These are phyloP conservation scores for Phytopythium helicoides DNA, from an alignment of 352 stramenopile species.

Conservation along the genomic window DNA sequence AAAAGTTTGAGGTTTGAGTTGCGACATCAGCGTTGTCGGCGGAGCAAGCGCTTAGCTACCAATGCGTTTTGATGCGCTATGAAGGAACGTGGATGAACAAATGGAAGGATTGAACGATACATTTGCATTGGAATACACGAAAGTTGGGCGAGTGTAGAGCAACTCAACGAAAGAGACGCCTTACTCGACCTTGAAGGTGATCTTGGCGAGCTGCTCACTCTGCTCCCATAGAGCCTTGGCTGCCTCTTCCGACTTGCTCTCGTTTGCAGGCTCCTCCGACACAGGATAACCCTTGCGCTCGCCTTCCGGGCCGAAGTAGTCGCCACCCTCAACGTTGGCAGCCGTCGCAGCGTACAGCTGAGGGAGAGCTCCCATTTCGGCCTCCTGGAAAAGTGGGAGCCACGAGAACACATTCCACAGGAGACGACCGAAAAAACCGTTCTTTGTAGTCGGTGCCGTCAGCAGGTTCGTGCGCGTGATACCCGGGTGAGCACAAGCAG, in stretches of 20 bases:
- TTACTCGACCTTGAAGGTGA: conserved; percentile 25
- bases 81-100: no score
- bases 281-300: conserved; percentile 19
- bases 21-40: no score
- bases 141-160: not conserved
- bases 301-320: conserved; percentile 3
- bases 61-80: no score
- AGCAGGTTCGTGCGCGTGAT: conserved; percentile 9
- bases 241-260: conserved; percentile 19
- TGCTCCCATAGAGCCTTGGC: conserved; percentile 31
- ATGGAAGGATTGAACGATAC: no score
- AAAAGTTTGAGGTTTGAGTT: conserved; percentile 17
- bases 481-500: conserved; percentile 5
- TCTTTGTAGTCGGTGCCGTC: conserved; percentile 5
- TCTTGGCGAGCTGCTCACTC: conserved; percentile 37
- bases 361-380: conserved; percentile 11
- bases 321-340: not conserved
- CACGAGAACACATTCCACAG: conserved; percentile 9
- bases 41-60: no score
- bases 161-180: not conserved
- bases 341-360: conserved; percentile 10
- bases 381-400: conserved; percentile 21
- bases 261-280: conserved; percentile 22
- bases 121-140: not conserved
- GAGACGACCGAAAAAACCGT: conserved; percentile 13